These are phyloP conservation scores for Coelastrella sp. DNA, from an alignment of 139 green algal genomes.

Conservation along the genomic window DNA sequence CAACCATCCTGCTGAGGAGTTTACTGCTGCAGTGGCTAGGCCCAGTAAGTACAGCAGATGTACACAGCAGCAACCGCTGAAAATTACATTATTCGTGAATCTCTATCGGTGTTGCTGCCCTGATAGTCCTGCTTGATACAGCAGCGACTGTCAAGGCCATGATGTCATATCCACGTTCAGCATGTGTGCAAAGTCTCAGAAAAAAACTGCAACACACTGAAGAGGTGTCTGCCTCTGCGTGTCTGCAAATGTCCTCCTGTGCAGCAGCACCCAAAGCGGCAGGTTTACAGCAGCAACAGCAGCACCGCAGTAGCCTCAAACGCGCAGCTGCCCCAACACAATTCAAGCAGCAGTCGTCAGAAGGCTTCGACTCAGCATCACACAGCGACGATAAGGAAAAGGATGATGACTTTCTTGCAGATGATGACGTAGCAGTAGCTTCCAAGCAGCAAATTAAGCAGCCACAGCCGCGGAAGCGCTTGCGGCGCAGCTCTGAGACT, in stretches of 20 bases:
- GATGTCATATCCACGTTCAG: no score
- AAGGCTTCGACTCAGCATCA: neutral
- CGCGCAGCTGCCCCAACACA: neutral
- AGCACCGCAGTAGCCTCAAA: neutral
- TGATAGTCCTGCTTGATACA: no score
- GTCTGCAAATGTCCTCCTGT: neutral
- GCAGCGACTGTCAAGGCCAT: no score
- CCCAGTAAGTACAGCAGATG: neutral
- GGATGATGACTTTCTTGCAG: neutral
- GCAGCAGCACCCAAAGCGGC: neutral
- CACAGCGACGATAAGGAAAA: neutral
- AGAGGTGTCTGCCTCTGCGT: no score
- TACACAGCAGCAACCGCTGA: no score
- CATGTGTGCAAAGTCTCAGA: no score
- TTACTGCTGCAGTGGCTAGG: neutral
- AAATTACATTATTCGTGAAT: no score
- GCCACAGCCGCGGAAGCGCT: constrained; percentile 9
- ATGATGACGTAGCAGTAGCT: neutral
- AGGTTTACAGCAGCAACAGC: neutral
- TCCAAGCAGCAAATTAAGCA: neutral
- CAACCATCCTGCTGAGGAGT: constrained; percentile 14
- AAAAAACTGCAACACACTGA: no score
- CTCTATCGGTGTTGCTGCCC: no score
- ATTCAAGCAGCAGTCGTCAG: neutral
- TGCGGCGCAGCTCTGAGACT: neutral